phyloP scores from a whole-genome alignment of 139 green algal genomes.

The Microglena sp. region DNA sequence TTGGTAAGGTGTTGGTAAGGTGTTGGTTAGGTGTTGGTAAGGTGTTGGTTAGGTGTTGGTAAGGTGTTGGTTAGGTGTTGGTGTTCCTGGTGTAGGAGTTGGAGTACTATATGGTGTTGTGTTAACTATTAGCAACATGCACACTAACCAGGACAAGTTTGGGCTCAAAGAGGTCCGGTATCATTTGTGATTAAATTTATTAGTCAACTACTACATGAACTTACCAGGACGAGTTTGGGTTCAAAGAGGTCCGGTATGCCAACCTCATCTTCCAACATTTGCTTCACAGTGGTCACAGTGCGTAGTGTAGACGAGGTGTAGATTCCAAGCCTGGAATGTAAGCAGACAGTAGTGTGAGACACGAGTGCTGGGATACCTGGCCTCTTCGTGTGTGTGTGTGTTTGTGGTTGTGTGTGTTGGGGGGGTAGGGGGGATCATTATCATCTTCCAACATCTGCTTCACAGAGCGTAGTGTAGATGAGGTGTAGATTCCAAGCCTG shows the following conservation, averaged over 20 bases:
- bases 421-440: too few relatives aligned
- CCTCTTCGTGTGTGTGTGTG: slow-evolving; percentile 7
- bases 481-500: slow-evolving; percentile 32
- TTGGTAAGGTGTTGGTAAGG: too few relatives aligned
- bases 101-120: too few relatives aligned
- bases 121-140: too few relatives aligned
- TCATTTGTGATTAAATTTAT: too few relatives aligned
- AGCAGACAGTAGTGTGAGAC: neutral
- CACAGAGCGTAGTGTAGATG: slow-evolving; percentile 16
- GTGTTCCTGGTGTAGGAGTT: too few relatives aligned
- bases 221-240: slow-evolving; percentile 16
- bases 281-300: slow-evolving; percentile 8
- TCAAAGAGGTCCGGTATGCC: slow-evolving; percentile 21
- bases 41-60: too few relatives aligned
- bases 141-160: too few relatives aligned
- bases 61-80: too few relatives aligned
- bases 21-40: too few relatives aligned
- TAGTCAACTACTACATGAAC: too few relatives aligned
- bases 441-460: slow-evolving; percentile 18
- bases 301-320: slow-evolving; percentile 24
- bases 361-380: neutral
- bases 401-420: slow-evolving; percentile 7
- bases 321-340: slow-evolving; percentile 20
- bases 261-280: slow-evolving; percentile 19
- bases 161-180: too few relatives aligned